phyloP scores from a whole-genome alignment of 352 stramenopile genomes.

The Phytophthora vignae region DNA sequence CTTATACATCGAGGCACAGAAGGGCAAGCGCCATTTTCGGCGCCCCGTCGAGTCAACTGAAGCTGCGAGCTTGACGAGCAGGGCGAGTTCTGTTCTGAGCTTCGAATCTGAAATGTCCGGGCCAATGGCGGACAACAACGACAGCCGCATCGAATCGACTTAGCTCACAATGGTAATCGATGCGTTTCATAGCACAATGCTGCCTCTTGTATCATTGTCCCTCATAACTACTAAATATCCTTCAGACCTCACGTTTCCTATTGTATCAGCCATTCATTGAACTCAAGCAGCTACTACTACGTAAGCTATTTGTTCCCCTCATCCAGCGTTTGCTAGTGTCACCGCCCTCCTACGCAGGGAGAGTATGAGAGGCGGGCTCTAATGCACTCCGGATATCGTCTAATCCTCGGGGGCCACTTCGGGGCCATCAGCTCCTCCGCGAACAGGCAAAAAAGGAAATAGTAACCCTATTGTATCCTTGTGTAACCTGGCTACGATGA shows the following conservation, averaged over 20 bases:
- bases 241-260: too few relatives aligned
- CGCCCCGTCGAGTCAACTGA: background rate
- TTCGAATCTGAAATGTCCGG: background rate
- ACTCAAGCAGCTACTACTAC: too few relatives aligned
- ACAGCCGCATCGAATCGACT: background rate
- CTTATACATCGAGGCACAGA: conserved; percentile 72
- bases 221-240: too few relatives aligned
- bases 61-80: conserved; percentile 4
- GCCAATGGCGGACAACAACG: conserved; percentile 1
- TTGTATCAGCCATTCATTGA: too few relatives aligned
- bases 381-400: conserved; percentile 53
- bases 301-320: conserved; percentile 25
- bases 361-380: conserved; percentile 46
- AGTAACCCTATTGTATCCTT: background rate
- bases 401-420: conserved; percentile 43
- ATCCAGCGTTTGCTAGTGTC: conserved; percentile 37
- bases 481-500: background rate
- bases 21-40: conserved; percentile 68
- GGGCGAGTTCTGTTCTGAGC: background rate
- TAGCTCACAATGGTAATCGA: background rate
- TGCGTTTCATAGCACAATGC: background rate
- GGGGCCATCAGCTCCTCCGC: background rate
- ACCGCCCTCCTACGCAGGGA: conserved; percentile 39
- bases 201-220: background rate
- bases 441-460: background rate